These are phyloP conservation scores for Aeminium ludgeri DNA, from an alignment of 495 filamentous ascomycete species.

Conservation along the genomic window DNA sequence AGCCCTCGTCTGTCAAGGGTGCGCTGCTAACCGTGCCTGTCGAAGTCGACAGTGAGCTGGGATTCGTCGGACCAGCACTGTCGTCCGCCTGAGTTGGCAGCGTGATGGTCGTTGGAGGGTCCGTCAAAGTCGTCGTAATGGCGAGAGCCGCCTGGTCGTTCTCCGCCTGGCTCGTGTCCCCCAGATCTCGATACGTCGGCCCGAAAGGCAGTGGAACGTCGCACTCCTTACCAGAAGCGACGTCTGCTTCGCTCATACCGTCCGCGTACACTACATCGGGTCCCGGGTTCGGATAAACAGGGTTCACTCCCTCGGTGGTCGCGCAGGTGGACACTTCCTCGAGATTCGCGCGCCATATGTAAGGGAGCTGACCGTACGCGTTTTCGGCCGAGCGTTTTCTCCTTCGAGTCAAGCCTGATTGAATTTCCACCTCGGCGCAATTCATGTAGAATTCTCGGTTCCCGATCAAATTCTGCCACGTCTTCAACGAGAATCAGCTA, in stretches of 20 bases:
- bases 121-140: background rate
- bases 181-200: constrained; percentile 2
- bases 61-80: too few relatives aligned
- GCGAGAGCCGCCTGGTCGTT: background rate
- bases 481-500: constrained; percentile 3
- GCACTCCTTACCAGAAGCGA: constrained; percentile 5
- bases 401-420: constrained; percentile 13
- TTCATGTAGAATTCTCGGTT: constrained; percentile 58
- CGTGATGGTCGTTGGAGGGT: constrained; percentile 7
- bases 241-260: constrained; percentile 13
- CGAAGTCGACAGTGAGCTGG: too few relatives aligned
- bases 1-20: too few relatives aligned
- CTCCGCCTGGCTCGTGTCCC: background rate
- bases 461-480: constrained; percentile 44
- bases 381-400: constrained; percentile 1
- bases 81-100: too few relatives aligned
- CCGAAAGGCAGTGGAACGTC: constrained; percentile 7
- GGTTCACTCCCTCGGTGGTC: constrained; percentile 38
- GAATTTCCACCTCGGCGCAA: constrained; percentile 41
- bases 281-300: constrained; percentile 59
- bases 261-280: constrained; percentile 33
- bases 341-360: constrained; percentile 44
- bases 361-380: constrained; percentile 36
- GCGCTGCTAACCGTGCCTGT: too few relatives aligned
- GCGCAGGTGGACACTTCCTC: constrained; percentile 28